These are phyloP conservation scores for Picea glauca DNA, from an alignment of 75 land plant genomes.

Conservation along the genomic window DNA sequence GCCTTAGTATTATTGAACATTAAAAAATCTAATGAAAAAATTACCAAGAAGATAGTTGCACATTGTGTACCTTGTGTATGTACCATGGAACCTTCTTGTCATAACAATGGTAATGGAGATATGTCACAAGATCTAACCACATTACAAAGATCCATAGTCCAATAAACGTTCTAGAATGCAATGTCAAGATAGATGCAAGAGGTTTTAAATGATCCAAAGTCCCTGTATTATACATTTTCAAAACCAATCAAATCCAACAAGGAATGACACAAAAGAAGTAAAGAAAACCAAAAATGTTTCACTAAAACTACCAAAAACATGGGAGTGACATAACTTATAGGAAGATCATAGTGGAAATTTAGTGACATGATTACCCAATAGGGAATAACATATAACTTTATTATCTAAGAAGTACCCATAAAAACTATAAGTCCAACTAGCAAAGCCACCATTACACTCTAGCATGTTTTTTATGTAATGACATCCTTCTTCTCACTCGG, in stretches of 20 bases:
- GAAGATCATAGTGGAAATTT: no score
- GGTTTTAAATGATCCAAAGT: background rate
- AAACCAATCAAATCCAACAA: background rate
- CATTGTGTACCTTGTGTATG: slow-evolving; percentile 65
- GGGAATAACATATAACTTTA: slow-evolving; percentile 84
- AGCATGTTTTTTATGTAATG: slow-evolving; percentile 69
- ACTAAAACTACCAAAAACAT: background rate
- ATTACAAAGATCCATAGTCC: slow-evolving; percentile 48
- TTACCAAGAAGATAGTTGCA: background rate
- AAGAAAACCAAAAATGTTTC: background rate
- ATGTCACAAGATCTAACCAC: no score
- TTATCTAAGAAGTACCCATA: slow-evolving; percentile 53
- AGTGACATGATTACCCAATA: slow-evolving; percentile 46
- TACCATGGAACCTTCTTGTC: slow-evolving; percentile 96
- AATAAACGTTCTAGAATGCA: background rate
- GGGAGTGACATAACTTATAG: background rate
- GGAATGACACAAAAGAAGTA: slow-evolving; percentile 2
- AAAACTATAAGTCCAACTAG: slow-evolving; percentile 39
- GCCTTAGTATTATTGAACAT: background rate
- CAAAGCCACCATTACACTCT: slow-evolving; percentile 63
- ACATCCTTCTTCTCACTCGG: slow-evolving; percentile 68
- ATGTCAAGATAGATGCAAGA: background rate
- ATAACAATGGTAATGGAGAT: slow-evolving; percentile 52
- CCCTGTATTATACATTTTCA: background rate
- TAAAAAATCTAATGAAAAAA: background rate